These are phyloP conservation scores for Wakefieldia striispora DNA, from an alignment of 768 basidiomycete genomes.

Conservation along the genomic window DNA sequence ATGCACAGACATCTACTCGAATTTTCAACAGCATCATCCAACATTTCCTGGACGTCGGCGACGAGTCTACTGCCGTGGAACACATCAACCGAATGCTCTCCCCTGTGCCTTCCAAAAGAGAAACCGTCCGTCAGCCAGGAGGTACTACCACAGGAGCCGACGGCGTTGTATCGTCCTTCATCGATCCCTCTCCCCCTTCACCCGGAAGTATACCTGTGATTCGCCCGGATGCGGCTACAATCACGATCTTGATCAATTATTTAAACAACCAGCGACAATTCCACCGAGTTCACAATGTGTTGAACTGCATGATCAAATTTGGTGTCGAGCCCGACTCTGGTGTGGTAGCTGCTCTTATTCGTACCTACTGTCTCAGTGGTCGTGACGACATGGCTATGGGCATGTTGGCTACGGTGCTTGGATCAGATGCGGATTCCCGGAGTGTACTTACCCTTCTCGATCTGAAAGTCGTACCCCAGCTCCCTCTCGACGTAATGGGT, in stretches of 20 bases:
- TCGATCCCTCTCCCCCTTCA: neutral
- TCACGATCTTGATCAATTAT: conserved; percentile 60
- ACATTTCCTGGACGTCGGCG: conserved; percentile 53
- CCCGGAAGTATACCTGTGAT: conserved; percentile 15
- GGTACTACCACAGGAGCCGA: conserved; percentile 31
- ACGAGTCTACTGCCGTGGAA: conserved; percentile 45
- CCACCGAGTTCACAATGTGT: conserved; percentile 43
- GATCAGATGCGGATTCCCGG: conserved; percentile 24
- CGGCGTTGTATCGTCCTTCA: conserved; percentile 22
- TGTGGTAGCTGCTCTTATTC: conserved; percentile 53
- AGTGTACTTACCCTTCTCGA: conserved; percentile 20
- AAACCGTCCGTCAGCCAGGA: conserved; percentile 16
- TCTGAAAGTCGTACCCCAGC: conserved; percentile 14
- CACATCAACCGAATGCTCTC: conserved; percentile 56
- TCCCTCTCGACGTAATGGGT: conserved; percentile 29
- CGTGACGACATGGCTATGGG: conserved; percentile 49
- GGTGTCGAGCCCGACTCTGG: conserved; percentile 46
- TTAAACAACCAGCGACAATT: conserved; percentile 45
- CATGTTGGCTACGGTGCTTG: conserved; percentile 49
- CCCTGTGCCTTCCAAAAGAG: conserved; percentile 23
- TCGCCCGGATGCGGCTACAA: conserved; percentile 57
- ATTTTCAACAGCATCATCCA: conserved; percentile 72
- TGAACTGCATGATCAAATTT: conserved; percentile 44
- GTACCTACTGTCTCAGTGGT: conserved; percentile 49
- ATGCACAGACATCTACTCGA: conserved; percentile 40